These are phyloP conservation scores for Prototheca cutis DNA, from an alignment of 163 green algal genomes.

Conservation along the genomic window DNA sequence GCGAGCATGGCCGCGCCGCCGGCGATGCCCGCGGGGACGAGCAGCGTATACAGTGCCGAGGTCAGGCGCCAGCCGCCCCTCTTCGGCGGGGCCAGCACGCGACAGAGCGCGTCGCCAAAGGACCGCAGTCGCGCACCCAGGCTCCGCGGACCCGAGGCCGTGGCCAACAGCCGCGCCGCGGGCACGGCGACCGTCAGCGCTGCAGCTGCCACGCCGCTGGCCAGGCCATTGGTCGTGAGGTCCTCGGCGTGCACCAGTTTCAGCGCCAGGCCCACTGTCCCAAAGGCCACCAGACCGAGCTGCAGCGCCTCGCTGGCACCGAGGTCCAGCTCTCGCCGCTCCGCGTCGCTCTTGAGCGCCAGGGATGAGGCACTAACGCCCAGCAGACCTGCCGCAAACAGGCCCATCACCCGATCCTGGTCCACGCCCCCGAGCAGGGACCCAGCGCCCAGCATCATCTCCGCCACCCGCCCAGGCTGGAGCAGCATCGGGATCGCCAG, in stretches of 20 bases:
- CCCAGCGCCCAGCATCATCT: constrained; percentile 30
- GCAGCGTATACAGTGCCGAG: constrained; percentile 18
- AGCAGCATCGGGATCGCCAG: constrained; percentile 17
- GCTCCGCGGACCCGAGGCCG: not conserved
- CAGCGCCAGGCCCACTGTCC: constrained; percentile 3
- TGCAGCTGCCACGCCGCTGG: constrained; percentile 5
- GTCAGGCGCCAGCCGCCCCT: constrained; percentile 16
- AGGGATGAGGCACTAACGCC: constrained; percentile 12
- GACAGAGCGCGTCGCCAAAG: constrained; percentile 3
- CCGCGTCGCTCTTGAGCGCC: constrained; percentile 21
- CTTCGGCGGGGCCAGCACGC: constrained; percentile 9
- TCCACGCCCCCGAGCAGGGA: constrained; percentile 24
- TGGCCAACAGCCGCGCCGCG: constrained; percentile 9
- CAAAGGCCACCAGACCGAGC: constrained; percentile 20
- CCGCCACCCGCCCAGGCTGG: constrained; percentile 11
- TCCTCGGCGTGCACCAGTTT: constrained; percentile 12
- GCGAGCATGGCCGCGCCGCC: constrained; percentile 24
- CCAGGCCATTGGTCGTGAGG: constrained; percentile 17
- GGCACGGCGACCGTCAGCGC: constrained; percentile 21
- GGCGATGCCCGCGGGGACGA: constrained; percentile 25
- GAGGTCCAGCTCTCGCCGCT: constrained; percentile 7
- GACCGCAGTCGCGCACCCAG: constrained; percentile 9
- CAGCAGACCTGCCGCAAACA: constrained; percentile 28
- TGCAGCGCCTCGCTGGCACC: constrained; percentile 14
- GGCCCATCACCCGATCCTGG: constrained; percentile 30